Conservation (phyloP, 352 stramenopile genomes). For the Phytophthora pistaciae region DNA sequence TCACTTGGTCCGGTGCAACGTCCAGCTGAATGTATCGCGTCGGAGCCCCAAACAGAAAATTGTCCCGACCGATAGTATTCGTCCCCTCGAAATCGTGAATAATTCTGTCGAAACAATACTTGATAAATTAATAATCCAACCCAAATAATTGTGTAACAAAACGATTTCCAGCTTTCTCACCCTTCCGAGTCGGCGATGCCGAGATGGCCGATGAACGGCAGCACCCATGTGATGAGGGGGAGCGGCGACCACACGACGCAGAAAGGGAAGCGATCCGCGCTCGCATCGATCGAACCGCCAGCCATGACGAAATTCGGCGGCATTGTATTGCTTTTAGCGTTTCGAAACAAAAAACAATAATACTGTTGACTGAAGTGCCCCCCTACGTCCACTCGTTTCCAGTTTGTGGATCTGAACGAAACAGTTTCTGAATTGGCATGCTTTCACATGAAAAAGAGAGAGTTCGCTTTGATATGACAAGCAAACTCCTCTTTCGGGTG, state of each 20-base stretch:
- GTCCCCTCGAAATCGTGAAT: constrained; percentile 96
- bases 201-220: constrained; percentile 96
- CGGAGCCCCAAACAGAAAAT: constrained; percentile 88
- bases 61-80: constrained; percentile 90
- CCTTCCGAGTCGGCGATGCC: constrained; percentile 92
- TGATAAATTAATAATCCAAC: constrained; percentile 8
- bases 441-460: not conserved
- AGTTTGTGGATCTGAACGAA: too few species aligned
- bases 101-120: constrained; percentile 49
- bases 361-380: not conserved
- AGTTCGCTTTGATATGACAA: not conserved
- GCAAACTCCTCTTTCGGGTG: not conserved
- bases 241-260: constrained; percentile 93
- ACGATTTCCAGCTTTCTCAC: constrained; percentile 25
- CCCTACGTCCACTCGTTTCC: too few species aligned
- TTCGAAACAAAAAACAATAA: not conserved
- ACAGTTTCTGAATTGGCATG: not conserved
- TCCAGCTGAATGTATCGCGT: constrained; percentile 87
- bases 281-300: constrained; percentile 28
- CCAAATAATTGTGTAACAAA: not conserved
- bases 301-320: not conserved
- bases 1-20: constrained; percentile 48
- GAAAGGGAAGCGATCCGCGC: constrained; percentile 78
- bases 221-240: constrained; percentile 88
- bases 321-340: not conserved